A percentile compares a stretch with the other conserved stretches of the same genome.
Evolutionary conservation across 1,284 basidiomycete genomes (phyloP).

Genomic region (Cryptococcus wingfieldii): DNA sequence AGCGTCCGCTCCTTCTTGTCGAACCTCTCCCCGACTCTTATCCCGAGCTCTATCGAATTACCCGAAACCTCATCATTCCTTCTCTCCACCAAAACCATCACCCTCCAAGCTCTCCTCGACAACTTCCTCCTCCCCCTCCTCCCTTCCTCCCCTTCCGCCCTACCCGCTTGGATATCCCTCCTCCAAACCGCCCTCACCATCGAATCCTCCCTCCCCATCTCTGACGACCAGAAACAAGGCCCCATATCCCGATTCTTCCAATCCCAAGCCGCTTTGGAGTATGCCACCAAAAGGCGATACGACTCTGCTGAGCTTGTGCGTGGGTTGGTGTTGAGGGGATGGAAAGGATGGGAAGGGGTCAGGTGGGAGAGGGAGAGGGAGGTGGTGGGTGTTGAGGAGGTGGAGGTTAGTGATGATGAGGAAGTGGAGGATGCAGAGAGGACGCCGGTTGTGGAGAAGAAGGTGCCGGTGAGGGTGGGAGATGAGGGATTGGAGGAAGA

Average conservation of each 20-base stretch:
- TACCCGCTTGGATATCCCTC: conserved; percentile 62
- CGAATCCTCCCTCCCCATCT: conserved; percentile 50
- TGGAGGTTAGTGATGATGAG: conserved; percentile 23
- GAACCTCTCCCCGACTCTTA: conserved; percentile 15
- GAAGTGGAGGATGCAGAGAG: not conserved
- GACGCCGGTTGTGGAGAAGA: conserved; percentile 11
- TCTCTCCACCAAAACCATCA: conserved; percentile 1
- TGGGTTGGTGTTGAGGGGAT: conserved; percentile 12
- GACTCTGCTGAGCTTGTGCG: conserved; percentile 16
- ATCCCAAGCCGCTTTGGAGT: conserved; percentile 50
- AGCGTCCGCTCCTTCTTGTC: conserved; percentile 17
- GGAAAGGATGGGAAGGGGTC: conserved; percentile 19
- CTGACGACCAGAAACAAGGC: not conserved
- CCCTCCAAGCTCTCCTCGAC: conserved; percentile 54
- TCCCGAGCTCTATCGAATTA: not conserved
- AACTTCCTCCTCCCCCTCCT: conserved; percentile 63
- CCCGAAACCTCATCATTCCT: conserved; percentile 18
- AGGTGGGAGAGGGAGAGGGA: conserved; percentile 12
- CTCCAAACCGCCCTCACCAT: conserved; percentile 58
- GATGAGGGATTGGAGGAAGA: conserved; percentile 5
- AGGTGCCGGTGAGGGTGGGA: conserved; percentile 49
- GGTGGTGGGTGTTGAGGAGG: conserved; percentile 21
- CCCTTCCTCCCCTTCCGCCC: conserved; percentile 57
- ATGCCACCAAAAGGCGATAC: conserved; percentile 20
- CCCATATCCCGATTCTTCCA: conserved; percentile 41